These are phyloP conservation scores for Penicillium sumatraense DNA, from an alignment of 2,329 filamentous ascomycete genomes.

Conservation along the genomic window DNA sequence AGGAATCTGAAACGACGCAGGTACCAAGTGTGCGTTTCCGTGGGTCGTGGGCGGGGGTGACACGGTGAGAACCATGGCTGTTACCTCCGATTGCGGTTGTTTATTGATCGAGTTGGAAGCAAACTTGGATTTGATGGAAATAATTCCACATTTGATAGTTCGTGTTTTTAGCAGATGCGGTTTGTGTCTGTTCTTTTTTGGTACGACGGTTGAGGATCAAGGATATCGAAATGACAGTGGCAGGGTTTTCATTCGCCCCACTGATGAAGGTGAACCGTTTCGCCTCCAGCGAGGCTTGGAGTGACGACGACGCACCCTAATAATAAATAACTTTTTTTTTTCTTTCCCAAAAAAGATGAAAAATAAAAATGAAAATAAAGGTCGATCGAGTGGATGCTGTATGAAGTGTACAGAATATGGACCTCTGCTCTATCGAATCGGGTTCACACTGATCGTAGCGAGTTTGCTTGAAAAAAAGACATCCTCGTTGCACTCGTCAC, in stretches of 20 bases:
- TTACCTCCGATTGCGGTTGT: slow-evolving; percentile 18
- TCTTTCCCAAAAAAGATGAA: no score
- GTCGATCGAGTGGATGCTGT: not conserved
- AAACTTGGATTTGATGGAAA: no score
- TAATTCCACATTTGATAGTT: no score
- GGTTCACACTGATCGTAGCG: not conserved
- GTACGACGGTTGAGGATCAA: no score
- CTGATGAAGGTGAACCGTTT: slow-evolving; percentile 9
- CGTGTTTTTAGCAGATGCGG: no score
- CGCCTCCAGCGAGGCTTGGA: slow-evolving; percentile 3
- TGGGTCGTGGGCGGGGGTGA: slow-evolving; percentile 12
- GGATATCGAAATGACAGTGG: not conserved
- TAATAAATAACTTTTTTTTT: no score
- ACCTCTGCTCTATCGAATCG: not conserved
- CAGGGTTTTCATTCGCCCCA: slow-evolving; percentile 12
- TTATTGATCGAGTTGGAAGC: slow-evolving; percentile 12
- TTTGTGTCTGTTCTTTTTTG: no score
- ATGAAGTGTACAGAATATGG: not conserved
- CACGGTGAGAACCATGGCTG: slow-evolving; percentile 19
- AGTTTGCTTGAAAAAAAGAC: not conserved
- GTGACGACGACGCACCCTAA: slow-evolving; percentile 3
- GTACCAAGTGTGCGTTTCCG: slow-evolving; percentile 5
- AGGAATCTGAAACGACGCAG: slow-evolving; percentile 13
- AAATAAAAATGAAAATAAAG: no score
- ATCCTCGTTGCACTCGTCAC: not conserved